phyloP scores from a whole-genome alignment of 768 basidiomycete genomes.

The Lactifluus piperatus region DNA sequence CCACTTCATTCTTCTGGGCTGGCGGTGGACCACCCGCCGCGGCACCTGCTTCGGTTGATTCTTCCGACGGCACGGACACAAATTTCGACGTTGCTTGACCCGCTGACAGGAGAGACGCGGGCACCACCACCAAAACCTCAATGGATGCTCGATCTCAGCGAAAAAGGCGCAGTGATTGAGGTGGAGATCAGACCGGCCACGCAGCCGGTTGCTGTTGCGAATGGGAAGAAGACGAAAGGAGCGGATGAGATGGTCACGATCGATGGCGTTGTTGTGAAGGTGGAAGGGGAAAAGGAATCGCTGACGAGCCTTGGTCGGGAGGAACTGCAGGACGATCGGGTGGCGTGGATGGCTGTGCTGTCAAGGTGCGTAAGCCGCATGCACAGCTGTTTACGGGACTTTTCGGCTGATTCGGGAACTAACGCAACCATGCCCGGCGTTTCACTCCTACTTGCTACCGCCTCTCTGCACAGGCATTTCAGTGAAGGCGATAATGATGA shows the following conservation, averaged over 20 bases:
- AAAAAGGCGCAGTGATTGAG: constrained; percentile 50
- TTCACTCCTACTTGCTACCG: neutral
- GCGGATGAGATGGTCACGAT: constrained; percentile 31
- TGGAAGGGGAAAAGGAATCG: constrained; percentile 70
- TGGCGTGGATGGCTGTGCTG: constrained; percentile 55
- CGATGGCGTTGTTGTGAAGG: constrained; percentile 32
- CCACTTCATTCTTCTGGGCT: constrained; percentile 69
- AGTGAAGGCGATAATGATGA: constrained; percentile 43
- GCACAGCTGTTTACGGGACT: constrained; percentile 6
- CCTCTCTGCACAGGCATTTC: constrained; percentile 32
- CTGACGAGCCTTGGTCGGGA: constrained; percentile 63
- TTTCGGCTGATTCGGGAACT: constrained; percentile 4
- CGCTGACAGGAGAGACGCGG: constrained; percentile 62
- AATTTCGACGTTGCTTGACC: constrained; percentile 68
- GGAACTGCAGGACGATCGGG: constrained; percentile 65
- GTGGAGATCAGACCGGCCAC: constrained; percentile 42
- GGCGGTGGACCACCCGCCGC: constrained; percentile 40
- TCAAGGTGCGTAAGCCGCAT: constrained; percentile 41
- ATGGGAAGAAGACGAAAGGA: constrained; percentile 25
- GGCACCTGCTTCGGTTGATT: constrained; percentile 70
- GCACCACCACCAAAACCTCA: constrained; percentile 52
- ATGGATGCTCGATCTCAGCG: constrained; percentile 65
- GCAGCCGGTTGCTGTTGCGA: constrained; percentile 10
- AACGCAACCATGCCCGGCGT: neutral
- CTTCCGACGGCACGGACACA: constrained; percentile 80